Conservation (phyloP, 305 asterid species). For the Coffea humblotiana region DNA sequence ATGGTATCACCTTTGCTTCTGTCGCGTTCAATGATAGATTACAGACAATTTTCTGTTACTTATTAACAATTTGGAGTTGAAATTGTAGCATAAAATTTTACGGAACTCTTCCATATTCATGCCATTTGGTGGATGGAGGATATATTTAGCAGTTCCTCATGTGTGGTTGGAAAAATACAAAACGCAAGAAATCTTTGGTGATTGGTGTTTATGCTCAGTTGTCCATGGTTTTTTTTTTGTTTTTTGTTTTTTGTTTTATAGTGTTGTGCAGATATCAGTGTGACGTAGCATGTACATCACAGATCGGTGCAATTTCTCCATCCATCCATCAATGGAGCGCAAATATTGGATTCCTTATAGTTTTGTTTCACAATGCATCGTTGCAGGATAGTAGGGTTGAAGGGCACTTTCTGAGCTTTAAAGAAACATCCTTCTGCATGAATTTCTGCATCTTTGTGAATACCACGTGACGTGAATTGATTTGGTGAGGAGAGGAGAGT, state of each 20-base stretch:
- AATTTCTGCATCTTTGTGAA: too few species aligned
- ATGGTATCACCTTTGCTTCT: neutral
- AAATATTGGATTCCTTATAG: neutral
- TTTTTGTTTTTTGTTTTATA: neutral
- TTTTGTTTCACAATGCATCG: neutral
- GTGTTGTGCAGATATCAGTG: neutral
- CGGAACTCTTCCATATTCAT: neutral
- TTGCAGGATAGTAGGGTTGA: neutral
- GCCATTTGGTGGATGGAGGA: neutral
- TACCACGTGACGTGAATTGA: too few species aligned
- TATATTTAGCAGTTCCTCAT: neutral
- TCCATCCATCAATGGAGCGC: neutral
- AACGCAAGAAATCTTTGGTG: neutral
- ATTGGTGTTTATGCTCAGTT: neutral
- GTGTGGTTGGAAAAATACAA: neutral
- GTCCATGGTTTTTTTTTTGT: too few species aligned
- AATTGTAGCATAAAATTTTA: neutral
- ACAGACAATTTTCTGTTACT: neutral
- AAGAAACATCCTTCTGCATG: neutral
- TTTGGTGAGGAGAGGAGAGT: too few species aligned
- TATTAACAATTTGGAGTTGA: neutral
- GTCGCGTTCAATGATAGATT: neutral
- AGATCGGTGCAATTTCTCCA: neutral
- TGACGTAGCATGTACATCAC: neutral
- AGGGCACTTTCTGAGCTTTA: neutral